phyloP scores from a whole-genome alignment of 31 red algal genomes.

The Asparagopsis taxiformis region DNA sequence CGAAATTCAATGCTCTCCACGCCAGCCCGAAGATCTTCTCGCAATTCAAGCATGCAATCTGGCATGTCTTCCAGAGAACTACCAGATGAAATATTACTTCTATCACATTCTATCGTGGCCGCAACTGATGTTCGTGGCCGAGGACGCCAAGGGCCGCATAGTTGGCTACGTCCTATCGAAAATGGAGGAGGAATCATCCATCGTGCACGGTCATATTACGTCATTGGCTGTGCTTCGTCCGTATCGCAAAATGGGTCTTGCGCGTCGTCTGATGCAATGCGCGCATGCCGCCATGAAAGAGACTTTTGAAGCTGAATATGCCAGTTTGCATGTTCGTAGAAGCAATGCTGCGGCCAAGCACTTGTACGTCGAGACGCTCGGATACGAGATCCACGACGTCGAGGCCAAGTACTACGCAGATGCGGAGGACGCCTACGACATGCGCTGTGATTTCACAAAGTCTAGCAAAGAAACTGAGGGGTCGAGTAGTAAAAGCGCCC shows the following conservation, averaged over 20 bases:
- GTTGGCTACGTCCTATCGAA: slow-evolving; percentile 99
- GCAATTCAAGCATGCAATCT: slow-evolving; percentile 97
- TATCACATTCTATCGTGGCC: slow-evolving; percentile 99
- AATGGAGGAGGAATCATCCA: slow-evolving; percentile 91
- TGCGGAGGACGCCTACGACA: slow-evolving; percentile 97
- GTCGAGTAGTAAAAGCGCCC: too few species aligned
- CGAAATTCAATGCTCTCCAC: too few species aligned
- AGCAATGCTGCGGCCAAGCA: slow-evolving; percentile 97
- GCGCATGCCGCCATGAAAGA: slow-evolving; percentile 95
- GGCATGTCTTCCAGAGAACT: slow-evolving; percentile 97
- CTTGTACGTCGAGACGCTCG: slow-evolving; percentile 88
- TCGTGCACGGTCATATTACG: slow-evolving; percentile 95
- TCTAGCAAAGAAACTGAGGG: slow-evolving; percentile 10
- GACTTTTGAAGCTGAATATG: slow-evolving; percentile 88
- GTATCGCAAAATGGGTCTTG: slow-evolving; percentile 93
- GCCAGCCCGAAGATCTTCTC: slow-evolving; percentile 85
- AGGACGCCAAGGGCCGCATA: slow-evolving; percentile 78
- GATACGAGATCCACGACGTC: slow-evolving; percentile 84
- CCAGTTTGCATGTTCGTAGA: slow-evolving; percentile 88
- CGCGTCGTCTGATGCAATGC: slow-evolving; percentile 84
- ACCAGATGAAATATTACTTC: slow-evolving; percentile 99
- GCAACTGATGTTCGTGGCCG: slow-evolving; percentile 97
- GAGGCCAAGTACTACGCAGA: slow-evolving; percentile 99
- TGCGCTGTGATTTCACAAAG: slow-evolving; percentile 72
- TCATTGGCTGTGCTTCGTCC: slow-evolving; percentile 94